Evolutionary conservation across 441 rosid genomes (phyloP), one percentile per base, ranked within the genome.

Genomic region (Dalechampia spathulata): DNA sequence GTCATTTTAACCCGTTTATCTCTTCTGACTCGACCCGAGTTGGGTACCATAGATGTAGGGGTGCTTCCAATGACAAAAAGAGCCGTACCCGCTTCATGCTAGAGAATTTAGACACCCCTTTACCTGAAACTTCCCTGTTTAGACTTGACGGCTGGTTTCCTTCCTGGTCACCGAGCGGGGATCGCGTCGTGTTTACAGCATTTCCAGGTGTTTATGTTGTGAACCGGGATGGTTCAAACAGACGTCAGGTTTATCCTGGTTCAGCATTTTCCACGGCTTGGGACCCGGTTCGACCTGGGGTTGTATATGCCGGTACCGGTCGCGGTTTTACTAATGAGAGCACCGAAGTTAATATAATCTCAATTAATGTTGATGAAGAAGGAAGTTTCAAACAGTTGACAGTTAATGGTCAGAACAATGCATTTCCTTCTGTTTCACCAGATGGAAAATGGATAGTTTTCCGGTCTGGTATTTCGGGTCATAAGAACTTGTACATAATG

Each of bases 201-300:
- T 75, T 85, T 71, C 97, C 95, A 5, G 97, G 97, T 9, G 63
- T 90, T 12, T 81, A 76, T n/a, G 91, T 90, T 28, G 97, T 78
- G 65, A 70, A 87, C 66, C 72, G 63, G 23, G 94, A 90, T 46
- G 97, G 97, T 25, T 79, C 96, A n/a, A 75, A 76, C 64, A 70
- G 58, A 59, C 71, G 78, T 0, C 49, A 69, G 70, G 85, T 83
- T 43, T 85, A 68, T 61, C 49, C 68, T 0, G 71, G 63, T 15
- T 75, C 51, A 64, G 78, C 97, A 21, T 90, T 90, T 62, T 71
- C 90, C 1, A 87, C 94, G 0, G 72, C 72, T 1, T 90, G 97
- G 97, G 78, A 90, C 65, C 91, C 87, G 23, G 81, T 79, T 58
- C 81, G 79, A 11, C 69, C 68, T 1, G 91, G 87, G 41, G 49